Evolutionary conservation across 306 rosid genomes (phyloP).

Genomic region (Dryas drummondii): DNA sequence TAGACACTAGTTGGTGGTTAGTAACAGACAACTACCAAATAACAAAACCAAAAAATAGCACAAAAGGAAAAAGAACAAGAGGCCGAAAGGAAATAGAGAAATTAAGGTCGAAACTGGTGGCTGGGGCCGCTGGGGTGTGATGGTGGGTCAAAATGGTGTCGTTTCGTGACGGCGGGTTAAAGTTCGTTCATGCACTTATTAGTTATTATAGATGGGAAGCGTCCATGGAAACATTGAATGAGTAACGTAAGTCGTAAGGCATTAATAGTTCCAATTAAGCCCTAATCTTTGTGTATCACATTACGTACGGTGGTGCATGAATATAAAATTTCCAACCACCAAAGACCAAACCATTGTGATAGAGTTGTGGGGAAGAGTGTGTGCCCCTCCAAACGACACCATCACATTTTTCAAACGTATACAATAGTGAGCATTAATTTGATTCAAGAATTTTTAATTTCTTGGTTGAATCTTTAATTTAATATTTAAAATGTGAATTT

Average conservation of each 20-base stretch:
- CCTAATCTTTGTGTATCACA: not conserved
- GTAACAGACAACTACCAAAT: too few species aligned
- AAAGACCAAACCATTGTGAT: not conserved
- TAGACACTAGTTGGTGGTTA: too few species aligned
- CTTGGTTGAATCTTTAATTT: not conserved
- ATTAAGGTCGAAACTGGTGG: too few species aligned
- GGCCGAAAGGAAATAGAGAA: too few species aligned
- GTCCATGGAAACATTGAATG: constrained; percentile 4
- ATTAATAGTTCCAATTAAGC: not conserved
- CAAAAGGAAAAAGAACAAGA: too few species aligned
- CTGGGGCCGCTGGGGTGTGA: not conserved
- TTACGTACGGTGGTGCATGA: constrained; percentile 11
- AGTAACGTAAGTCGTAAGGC: not conserved
- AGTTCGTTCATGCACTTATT: constrained; percentile 10
- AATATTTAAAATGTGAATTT: not conserved
- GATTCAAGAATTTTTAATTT: not conserved
- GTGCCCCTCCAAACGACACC: constrained; percentile 12
- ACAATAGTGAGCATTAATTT: not conserved
- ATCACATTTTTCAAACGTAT: not conserved
- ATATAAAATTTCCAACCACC: constrained; percentile 15
- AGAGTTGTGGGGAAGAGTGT: constrained; percentile 17
- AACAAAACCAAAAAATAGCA: too few species aligned
- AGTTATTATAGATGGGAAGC: not conserved
- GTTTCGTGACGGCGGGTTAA: not conserved
- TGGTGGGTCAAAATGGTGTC: constrained; percentile 2